Base-by-base conservation (phyloP, 2,329 filamentous ascomycete species). In the Boeremia lycopersici region DNA sequence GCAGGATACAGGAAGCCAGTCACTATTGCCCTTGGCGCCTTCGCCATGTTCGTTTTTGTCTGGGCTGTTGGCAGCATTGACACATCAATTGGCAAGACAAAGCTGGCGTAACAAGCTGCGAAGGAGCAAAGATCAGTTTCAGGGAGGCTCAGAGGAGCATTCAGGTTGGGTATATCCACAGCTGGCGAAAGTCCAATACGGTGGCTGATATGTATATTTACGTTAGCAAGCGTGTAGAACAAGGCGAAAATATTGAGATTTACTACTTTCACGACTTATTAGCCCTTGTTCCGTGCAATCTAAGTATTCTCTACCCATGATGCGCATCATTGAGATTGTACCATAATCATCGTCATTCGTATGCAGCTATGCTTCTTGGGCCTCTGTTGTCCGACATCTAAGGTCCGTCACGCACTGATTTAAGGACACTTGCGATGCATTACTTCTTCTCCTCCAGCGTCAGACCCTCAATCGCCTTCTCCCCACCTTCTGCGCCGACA, bases 1-100 rank as follows among this genome's bases (percentile, higher is more conserved):
- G 89, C 90, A 26, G 86, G 84, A 34, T 84, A 96, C 67, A 86
- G 92, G 69, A 99, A 99, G 80, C 95, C 95, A 0, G 63, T 96
- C 17, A 86, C 93, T 23, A 84, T 98, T 56, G 91, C 95, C 61
- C 79, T 80, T 29, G 91, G 89, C 65, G 77, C 89, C 59, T 72
- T 96, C 62, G 79, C 82, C n/a, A 77, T 96, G 11, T 96, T 96
- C 76, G 81, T 86, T 35, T 82, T 86, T 2, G 83, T 85, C 5
- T 97, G 89, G 87, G 78, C 86, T 3, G 74, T 97, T 55, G 89
- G 91, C 29, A 88, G 85, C 68, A 79, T 97, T 59, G 88, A 96
- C 72, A 84, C 93, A 40, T 92, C 89, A 73, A 96, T 97, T 76
- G 86, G 82, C 61, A 84, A 80, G 74, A 81, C 81, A 70, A 81